Evolutionary conservation across 2,329 filamentous ascomycete genomes (phyloP).

Genomic region (Epichloe scottii): DNA sequence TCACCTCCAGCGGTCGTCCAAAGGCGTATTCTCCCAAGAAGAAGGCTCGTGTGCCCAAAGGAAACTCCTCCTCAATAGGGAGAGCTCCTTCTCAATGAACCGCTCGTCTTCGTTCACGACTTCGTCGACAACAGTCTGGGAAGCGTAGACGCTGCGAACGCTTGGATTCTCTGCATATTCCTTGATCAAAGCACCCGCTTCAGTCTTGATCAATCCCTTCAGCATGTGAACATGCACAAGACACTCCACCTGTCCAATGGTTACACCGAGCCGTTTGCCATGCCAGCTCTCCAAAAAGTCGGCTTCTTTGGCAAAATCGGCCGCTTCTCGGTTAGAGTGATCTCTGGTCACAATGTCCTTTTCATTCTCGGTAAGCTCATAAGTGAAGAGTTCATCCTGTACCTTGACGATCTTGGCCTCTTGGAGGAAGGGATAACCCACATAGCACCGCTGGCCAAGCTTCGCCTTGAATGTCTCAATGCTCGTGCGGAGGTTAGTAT

Average conservation of each 20-base stretch:
- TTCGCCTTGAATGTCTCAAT: constrained; percentile 63
- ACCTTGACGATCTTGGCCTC: constrained; percentile 84
- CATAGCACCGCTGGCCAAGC: constrained; percentile 74
- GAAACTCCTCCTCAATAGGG: constrained; percentile 85
- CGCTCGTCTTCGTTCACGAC: constrained; percentile 85
- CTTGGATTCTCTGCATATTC: constrained; percentile 81
- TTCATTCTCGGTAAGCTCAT: constrained; percentile 55
- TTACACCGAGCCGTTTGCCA: constrained; percentile 79
- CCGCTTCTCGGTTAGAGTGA: constrained; percentile 64
- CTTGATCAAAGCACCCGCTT: constrained; percentile 82
- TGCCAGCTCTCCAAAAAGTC: constrained; percentile 75
- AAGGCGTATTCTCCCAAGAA: constrained; percentile 92
- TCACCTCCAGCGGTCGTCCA: constrained; percentile 76
- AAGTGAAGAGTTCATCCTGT: constrained; percentile 88
- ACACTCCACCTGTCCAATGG: constrained; percentile 77
- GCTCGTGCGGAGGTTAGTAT: constrained; percentile 58
- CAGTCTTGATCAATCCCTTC: constrained; percentile 79
- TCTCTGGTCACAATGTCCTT: constrained; percentile 54
- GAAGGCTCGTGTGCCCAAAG: constrained; percentile 69
- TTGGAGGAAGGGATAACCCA: constrained; percentile 90
- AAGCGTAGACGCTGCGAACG: constrained; percentile 79
- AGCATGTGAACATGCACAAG: constrained; percentile 89
- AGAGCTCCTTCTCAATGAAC: constrained; percentile 85
- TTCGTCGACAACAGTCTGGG: constrained; percentile 79
- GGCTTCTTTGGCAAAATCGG: constrained; percentile 75